These are phyloP conservation scores for Phaseolus lunatus DNA, from an alignment of 306 rosid genomes.

Conservation along the genomic window DNA sequence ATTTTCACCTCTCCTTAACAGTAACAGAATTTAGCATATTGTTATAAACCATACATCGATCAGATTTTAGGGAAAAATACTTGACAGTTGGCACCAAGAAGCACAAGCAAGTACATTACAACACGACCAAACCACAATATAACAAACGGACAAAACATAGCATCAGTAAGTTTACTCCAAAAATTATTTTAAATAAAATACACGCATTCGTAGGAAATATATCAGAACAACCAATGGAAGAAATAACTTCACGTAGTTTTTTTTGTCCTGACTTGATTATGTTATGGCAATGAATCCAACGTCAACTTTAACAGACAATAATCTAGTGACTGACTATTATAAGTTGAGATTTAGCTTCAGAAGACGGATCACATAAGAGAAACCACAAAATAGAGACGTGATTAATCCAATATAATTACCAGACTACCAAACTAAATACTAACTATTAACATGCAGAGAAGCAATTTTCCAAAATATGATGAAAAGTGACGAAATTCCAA, in stretches of 20 bases:
- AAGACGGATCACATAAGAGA: not conserved
- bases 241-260: not conserved
- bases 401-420: not conserved
- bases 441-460: not conserved
- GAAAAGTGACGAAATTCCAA: not conserved
- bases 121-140: constrained; percentile 11
- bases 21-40: constrained; percentile 20
- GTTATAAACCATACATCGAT: constrained; percentile 13
- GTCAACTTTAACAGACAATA: constrained; percentile 8
- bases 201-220: not conserved
- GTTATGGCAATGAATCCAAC: not conserved
- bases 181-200: not conserved
- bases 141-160: constrained; percentile 6
- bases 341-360: constrained; percentile 8
- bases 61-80: not conserved
- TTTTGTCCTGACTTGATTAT: constrained; percentile 26
- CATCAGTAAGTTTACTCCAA: not conserved
- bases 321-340: not conserved
- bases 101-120: not conserved
- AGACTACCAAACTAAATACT: not conserved
- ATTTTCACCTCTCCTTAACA: constrained; percentile 12
- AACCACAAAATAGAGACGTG: not conserved
- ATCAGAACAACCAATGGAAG: constrained; percentile 16
- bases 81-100: constrained; percentile 19
- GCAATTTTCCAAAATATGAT: constrained; percentile 1